Conservation (phyloP, 1,284 basidiomycete genomes). For the Ceratobasidium sp. region DNA sequence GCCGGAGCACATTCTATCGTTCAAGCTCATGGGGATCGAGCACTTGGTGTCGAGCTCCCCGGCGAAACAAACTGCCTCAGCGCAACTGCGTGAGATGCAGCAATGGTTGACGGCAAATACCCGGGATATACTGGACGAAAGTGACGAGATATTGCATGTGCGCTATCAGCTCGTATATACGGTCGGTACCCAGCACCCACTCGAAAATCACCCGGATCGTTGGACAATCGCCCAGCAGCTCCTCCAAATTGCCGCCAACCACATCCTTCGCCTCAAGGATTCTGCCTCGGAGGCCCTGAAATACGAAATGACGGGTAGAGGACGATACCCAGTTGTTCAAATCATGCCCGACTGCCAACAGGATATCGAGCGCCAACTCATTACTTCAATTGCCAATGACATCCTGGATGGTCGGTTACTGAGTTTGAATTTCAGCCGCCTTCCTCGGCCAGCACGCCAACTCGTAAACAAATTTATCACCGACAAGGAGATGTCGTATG, state of each 20-base stretch:
- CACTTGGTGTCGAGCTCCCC: slow-evolving; percentile 39
- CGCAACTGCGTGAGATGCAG: slow-evolving; percentile 45
- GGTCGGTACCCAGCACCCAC: slow-evolving; percentile 47
- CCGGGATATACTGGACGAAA: slow-evolving; percentile 61
- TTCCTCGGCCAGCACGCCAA: slow-evolving; percentile 37
- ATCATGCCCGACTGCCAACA: slow-evolving; percentile 40
- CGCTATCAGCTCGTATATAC: slow-evolving; percentile 61
- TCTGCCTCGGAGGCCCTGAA: slow-evolving; percentile 40
- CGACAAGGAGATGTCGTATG: neutral
- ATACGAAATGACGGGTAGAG: slow-evolving; percentile 38
- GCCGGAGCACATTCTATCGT: slow-evolving; percentile 62
- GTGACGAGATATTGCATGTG: slow-evolving; percentile 59
- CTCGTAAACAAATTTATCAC: slow-evolving; percentile 46
- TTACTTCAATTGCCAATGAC: slow-evolving; percentile 41
- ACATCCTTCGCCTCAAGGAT: slow-evolving; percentile 36
- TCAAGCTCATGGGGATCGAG: slow-evolving; percentile 56
- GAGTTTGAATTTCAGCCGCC: slow-evolving; percentile 37
- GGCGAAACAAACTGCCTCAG: slow-evolving; percentile 32
- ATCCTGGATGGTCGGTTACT: slow-evolving; percentile 45
- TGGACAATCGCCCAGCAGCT: slow-evolving; percentile 57
- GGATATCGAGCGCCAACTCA: neutral
- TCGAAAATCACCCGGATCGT: slow-evolving; percentile 56
- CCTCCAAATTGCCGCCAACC: slow-evolving; percentile 46
- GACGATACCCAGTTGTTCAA: slow-evolving; percentile 49
- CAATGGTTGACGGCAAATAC: slow-evolving; percentile 50